Percentiles rank a stretch among this genome's conserved stretches.
These are phyloP conservation scores for Acanthamoeba sp. DNA, from an alignment of 208 protist species.

Conservation along the genomic window DNA sequence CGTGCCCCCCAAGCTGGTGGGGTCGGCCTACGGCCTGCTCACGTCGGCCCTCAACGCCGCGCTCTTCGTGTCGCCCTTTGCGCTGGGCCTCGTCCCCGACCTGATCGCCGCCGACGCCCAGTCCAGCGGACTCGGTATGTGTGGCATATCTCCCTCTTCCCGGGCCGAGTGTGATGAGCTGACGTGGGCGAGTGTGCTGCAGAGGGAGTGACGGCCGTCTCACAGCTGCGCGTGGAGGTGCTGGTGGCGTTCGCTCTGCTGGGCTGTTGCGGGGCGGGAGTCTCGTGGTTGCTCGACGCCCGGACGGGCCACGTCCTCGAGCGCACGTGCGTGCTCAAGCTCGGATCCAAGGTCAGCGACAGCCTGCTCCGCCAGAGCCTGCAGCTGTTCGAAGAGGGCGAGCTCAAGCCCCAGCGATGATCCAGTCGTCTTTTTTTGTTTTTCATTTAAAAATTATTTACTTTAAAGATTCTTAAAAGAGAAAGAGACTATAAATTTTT, in stretches of 20 bases:
- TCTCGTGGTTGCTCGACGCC: background rate
- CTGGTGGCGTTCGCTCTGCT: background rate
- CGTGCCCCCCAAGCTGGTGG: background rate
- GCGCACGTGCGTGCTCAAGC: slow-evolving; percentile 22
- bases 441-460: background rate
- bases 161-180: background rate
- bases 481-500: no score
- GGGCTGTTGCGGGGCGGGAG: background rate
- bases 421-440: background rate
- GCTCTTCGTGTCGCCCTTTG: background rate
- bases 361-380: background rate
- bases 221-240: background rate
- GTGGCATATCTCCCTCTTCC: background rate
- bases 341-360: background rate
- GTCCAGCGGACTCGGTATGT: background rate
- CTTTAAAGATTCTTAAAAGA: background rate
- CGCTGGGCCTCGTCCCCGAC: background rate
- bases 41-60: slow-evolving; percentile 17
- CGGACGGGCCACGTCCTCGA: background rate
- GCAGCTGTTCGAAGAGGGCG: background rate
- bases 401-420: background rate
- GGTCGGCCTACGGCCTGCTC: background rate
- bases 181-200: background rate
- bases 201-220: background rate
- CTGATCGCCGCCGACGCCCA: background rate